phyloP scores from a whole-genome alignment of 805 yeast species.

The Saturnispora dispora region DNA sequence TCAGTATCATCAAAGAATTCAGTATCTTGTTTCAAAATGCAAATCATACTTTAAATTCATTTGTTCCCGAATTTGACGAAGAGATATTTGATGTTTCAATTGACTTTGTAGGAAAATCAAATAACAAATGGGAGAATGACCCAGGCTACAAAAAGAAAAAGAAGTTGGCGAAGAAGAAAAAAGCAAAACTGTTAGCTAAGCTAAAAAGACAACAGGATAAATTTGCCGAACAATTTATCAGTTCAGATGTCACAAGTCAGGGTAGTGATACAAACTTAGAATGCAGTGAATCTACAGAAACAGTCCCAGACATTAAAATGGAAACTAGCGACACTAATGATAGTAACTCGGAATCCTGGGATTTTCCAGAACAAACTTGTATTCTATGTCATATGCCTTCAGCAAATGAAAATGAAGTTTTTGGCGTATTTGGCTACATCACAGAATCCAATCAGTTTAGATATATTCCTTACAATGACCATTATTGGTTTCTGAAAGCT shows the following conservation, averaged over 20 bases:
- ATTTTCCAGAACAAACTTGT: constrained; percentile 66
- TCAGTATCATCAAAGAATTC: constrained; percentile 4
- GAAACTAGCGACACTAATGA: constrained; percentile 22
- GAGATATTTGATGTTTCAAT: constrained; percentile 11
- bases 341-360: constrained; percentile 36
- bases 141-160: constrained; percentile 51
- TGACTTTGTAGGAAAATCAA: constrained; percentile 3
- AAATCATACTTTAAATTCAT: neutral
- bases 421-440: constrained; percentile 64
- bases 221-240: constrained; percentile 45
- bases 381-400: constrained; percentile 75
- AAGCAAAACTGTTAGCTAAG: constrained; percentile 63
- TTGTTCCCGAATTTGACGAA: constrained; percentile 7
- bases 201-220: constrained; percentile 70
- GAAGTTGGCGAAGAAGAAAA: constrained; percentile 58
- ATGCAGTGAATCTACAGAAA: neutral
- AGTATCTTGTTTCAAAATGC: neutral
- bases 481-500: constrained; percentile 57
- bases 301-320: constrained; percentile 16
- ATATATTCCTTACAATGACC: constrained; percentile 46
- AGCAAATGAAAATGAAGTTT: constrained; percentile 47
- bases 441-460: constrained; percentile 53
- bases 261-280: neutral
- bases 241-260: neutral
- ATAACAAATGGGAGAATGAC: constrained; percentile 19